Evolutionary conservation across 208 protist species (phyloP).

Genomic region (Hexamita inflata): DNA sequence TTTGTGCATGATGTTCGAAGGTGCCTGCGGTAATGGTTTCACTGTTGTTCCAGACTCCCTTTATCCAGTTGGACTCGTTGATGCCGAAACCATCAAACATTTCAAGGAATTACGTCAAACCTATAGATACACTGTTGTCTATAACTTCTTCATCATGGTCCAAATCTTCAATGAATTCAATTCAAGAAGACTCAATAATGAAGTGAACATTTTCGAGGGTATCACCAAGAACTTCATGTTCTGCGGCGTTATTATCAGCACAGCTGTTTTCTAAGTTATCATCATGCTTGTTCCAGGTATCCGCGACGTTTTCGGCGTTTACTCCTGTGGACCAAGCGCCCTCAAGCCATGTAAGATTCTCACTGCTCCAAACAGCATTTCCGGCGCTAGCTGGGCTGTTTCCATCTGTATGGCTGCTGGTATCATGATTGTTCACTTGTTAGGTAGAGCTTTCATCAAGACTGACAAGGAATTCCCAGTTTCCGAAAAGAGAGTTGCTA

Average conservation of each 20-base stretch:
- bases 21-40: neutral
- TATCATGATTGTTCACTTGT: slow-evolving; percentile 11
- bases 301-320: slow-evolving; percentile 8
- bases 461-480: neutral
- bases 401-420: neutral
- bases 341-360: neutral
- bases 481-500: neutral
- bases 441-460: slow-evolving; percentile 1
- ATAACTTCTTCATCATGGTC: slow-evolving; percentile 32
- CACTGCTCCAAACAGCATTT: neutral
- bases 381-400: neutral
- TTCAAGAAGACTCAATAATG: slow-evolving; percentile 30
- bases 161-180: slow-evolving; percentile 40
- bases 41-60: neutral
- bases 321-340: neutral
- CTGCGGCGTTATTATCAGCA: neutral
- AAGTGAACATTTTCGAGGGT: slow-evolving; percentile 32
- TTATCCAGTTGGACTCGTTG: neutral
- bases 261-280: slow-evolving; percentile 13
- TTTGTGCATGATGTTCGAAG: neutral
- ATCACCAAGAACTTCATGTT: slow-evolving; percentile 27
- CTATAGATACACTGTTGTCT: slow-evolving; percentile 27
- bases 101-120: neutral
- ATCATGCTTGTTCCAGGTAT: slow-evolving; percentile 33
- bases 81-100: neutral